Evolutionary conservation across 2,329 filamentous ascomycete species (phyloP).

Genomic region (Apiospora aurea): DNA sequence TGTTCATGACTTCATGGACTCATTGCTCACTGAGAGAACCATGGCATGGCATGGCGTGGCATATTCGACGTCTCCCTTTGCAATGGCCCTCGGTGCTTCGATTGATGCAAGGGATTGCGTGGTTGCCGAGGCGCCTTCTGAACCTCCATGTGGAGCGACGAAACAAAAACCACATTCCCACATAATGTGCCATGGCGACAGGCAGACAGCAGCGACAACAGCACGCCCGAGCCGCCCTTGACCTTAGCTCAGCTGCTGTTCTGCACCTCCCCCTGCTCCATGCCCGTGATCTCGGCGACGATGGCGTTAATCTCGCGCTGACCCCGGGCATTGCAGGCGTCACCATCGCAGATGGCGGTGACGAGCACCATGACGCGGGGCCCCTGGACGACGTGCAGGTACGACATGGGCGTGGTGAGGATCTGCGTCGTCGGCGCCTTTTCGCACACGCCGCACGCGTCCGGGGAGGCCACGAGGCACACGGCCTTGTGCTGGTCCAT

Average conservation of each 20-base stretch:
- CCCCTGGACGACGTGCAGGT: conserved; percentile 26
- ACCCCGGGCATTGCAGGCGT: conserved; percentile 17
- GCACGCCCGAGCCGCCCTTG: background rate
- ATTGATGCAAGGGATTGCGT: background rate
- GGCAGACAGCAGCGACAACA: background rate
- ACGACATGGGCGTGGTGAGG: conserved; percentile 27
- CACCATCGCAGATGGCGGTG: conserved; percentile 26
- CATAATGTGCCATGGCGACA: too few species aligned
- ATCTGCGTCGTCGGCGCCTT: conserved; percentile 19
- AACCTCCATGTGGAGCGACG: background rate
- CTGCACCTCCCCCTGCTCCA: conserved; percentile 18
- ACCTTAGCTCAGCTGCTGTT: background rate
- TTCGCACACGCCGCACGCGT: conserved; percentile 24
- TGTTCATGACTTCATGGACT: background rate
- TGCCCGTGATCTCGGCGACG: conserved; percentile 24
- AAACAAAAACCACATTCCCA: background rate
- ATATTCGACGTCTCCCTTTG: too few species aligned
- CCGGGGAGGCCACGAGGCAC: conserved; percentile 24
- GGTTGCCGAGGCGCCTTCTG: background rate
- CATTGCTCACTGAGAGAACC: background rate
- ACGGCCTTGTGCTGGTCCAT: conserved; percentile 26
- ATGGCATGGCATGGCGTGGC: too few species aligned
- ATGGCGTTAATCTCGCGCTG: conserved; percentile 20
- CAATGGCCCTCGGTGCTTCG: background rate
- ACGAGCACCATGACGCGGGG: conserved; percentile 25